Evolutionary conservation across 2,329 filamentous ascomycete genomes (phyloP).

Genomic region (Penicillium corylophilum): DNA sequence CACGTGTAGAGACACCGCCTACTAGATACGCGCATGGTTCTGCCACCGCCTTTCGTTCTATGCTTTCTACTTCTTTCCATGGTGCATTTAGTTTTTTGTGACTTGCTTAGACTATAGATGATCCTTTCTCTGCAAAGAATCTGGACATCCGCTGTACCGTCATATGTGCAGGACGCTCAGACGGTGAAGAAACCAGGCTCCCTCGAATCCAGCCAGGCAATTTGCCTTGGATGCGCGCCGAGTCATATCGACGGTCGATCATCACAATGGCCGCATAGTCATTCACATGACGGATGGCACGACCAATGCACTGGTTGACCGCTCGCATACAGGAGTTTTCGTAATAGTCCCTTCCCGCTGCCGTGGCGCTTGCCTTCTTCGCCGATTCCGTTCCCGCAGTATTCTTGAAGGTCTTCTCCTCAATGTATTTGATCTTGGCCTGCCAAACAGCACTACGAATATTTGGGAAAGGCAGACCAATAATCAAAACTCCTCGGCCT

Average conservation of each 20-base stretch:
- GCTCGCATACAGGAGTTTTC: slow-evolving; percentile 96
- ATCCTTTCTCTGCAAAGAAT: slow-evolving; percentile 32
- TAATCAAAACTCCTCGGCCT: slow-evolving; percentile 84
- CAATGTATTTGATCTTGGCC: slow-evolving; percentile 84
- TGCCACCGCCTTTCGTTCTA: slow-evolving; percentile 1
- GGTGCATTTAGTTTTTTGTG: not conserved
- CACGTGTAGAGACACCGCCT: slow-evolving; percentile 8
- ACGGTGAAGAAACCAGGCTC: slow-evolving; percentile 51
- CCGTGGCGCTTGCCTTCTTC: slow-evolving; percentile 40
- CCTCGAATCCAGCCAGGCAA: slow-evolving; percentile 84
- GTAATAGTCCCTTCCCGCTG: slow-evolving; percentile 73
- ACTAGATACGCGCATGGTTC: not conserved
- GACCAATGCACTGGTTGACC: slow-evolving; percentile 93
- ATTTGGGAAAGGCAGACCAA: slow-evolving; percentile 91
- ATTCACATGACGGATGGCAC: slow-evolving; percentile 80
- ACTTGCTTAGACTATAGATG: not conserved
- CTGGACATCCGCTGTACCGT: slow-evolving; percentile 31
- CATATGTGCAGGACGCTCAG: slow-evolving; percentile 24
- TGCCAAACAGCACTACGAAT: slow-evolving; percentile 88
- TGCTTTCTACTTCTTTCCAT: not conserved
- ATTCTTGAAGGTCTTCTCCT: slow-evolving; percentile 53
- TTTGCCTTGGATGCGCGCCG: slow-evolving; percentile 70
- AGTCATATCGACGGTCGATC: slow-evolving; percentile 76
- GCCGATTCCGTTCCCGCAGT: slow-evolving; percentile 27
- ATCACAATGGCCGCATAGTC: slow-evolving; percentile 92